Conservation (phyloP, 2,329 filamentous ascomycete species). For the Apiospora rasikravindrae region DNA sequence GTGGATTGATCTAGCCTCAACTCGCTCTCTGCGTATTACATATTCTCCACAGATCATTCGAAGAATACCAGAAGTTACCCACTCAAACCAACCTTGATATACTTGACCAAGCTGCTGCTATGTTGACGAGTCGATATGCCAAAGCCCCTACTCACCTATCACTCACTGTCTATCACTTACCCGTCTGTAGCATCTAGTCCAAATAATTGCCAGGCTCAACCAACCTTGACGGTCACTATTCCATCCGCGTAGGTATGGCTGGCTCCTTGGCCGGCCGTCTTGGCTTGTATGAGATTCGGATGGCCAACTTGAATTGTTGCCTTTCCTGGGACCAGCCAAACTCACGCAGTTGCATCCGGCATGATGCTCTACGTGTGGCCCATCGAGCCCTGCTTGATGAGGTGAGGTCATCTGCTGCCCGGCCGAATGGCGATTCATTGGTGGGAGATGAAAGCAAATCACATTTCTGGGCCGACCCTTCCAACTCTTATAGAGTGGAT, state of each 20-base stretch:
- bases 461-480: not conserved
- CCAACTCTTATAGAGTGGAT: not conserved
- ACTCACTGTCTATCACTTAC: not conserved
- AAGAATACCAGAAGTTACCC: conserved; percentile 72
- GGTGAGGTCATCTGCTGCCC: not conserved
- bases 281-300: not conserved
- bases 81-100: conserved; percentile 47
- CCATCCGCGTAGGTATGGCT: not conserved
- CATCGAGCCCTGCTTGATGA: not conserved
- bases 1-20: conserved; percentile 48
- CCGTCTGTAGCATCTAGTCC: not conserved
- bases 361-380: too few species aligned
- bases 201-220: not conserved
- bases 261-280: not conserved
- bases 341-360: too few species aligned
- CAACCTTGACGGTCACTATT: not conserved
- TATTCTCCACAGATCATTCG: conserved; percentile 47
- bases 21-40: conserved; percentile 71
- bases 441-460: not conserved
- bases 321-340: too few species aligned
- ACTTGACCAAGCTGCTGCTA: not conserved
- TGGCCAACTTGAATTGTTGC: not conserved
- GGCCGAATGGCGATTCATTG: not conserved
- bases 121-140: not conserved
- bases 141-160: not conserved